Percentiles rank a stretch among this genome's conserved stretches.
These are phyloP conservation scores for Hemileccinum impolitum DNA, from an alignment of 768 basidiomycete species.

Conservation along the genomic window DNA sequence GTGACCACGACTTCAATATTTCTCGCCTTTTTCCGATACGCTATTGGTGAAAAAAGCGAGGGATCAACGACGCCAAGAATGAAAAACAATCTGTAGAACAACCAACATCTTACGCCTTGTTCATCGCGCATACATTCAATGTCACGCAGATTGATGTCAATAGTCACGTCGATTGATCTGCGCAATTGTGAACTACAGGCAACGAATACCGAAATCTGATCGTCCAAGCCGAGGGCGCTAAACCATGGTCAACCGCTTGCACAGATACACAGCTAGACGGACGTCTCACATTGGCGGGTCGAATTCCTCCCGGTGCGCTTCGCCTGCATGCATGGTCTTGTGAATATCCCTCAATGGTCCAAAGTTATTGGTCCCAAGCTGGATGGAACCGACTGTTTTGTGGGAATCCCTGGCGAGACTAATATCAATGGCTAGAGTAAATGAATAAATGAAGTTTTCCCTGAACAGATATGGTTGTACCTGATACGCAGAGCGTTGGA, in stretches of 20 bases:
- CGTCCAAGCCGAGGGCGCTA: slow-evolving; percentile 3
- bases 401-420: slow-evolving; percentile 6
- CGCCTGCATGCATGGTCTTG: not conserved
- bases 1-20: slow-evolving; percentile 8
- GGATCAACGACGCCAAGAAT: not conserved
- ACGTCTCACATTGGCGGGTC: slow-evolving; percentile 5
- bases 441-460: not conserved
- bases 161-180: not conserved
- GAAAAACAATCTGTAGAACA: not conserved
- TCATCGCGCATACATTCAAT: not conserved
- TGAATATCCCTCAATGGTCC: not conserved
- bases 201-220: not conserved
- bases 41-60: slow-evolving; percentile 2
- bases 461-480: not conserved
- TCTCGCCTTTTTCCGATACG: slow-evolving; percentile 7
- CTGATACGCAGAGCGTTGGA: slow-evolving; percentile 1
- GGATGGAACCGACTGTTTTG: slow-evolving; percentile 7
- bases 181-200: not conserved
- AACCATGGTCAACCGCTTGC: not conserved
- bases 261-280: not conserved
- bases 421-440: not conserved
- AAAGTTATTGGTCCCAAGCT: not conserved
- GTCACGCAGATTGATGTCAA: slow-evolving; percentile 6
- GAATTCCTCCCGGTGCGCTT: not conserved
- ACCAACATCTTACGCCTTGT: slow-evolving; percentile 5